Conservation (phyloP, 208 protist genomes). For the Trypanosoma avium region DNA sequence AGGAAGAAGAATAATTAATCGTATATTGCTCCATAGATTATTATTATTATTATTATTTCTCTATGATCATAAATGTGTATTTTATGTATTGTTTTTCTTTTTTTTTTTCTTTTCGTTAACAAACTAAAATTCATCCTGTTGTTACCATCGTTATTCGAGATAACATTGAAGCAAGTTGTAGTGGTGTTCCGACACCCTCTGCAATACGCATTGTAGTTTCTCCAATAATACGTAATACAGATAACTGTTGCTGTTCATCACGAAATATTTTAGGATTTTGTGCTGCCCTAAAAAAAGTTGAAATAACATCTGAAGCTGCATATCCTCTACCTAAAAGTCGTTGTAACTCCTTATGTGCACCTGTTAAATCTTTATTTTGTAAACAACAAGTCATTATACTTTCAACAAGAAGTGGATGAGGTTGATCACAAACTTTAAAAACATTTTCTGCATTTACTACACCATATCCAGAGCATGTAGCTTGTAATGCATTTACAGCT, state of each 20-base stretch:
- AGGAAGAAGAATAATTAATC: too few relatives aligned
- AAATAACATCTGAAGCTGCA: constrained; percentile 95
- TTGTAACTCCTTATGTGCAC: constrained; percentile 80
- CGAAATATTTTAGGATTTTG: constrained; percentile 61
- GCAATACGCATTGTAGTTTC: constrained; percentile 88
- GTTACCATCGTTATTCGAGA: constrained; percentile 52
- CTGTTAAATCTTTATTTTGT: constrained; percentile 67
- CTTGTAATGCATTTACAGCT: constrained; percentile 98
- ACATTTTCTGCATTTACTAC: constrained; percentile 97
- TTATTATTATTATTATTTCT: neutral
- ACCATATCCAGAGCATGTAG: constrained; percentile 95
- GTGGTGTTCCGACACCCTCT: constrained; percentile 77
- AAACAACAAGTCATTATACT: constrained; percentile 89
- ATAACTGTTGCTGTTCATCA: constrained; percentile 76
- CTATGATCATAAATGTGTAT: neutral
- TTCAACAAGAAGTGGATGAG: constrained; percentile 95
- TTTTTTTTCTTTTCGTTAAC: neutral
- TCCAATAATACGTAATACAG: constrained; percentile 76
- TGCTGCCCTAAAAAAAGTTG: constrained; percentile 94
- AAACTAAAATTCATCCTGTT: neutral
- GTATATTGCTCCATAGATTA: neutral
- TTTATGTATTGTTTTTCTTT: neutral
- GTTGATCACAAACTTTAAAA: constrained; percentile 99
- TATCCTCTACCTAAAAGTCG: constrained; percentile 92
- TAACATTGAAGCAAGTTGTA: constrained; percentile 88